Base-by-base conservation (phyloP, 257 asterid genomes). In the Plantago major region DNA sequence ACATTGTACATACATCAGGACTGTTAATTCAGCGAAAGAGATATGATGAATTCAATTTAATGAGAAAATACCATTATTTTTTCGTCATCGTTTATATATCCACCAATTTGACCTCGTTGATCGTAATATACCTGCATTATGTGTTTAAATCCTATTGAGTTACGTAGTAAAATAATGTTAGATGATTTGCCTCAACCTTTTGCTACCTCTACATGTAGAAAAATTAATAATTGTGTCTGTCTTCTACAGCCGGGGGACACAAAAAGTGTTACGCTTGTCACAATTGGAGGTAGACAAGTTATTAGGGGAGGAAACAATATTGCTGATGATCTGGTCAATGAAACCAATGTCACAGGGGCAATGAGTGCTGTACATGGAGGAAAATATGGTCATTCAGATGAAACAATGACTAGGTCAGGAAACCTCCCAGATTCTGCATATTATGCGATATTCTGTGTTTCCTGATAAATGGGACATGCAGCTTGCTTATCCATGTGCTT, bases 231-330 rank as follows among this genome's bases (percentile, higher is more conserved):
- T 11, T 66, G n/a, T 47, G 9, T 55, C 53, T 55, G 58, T 53
- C 55, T 78, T 68, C 55, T 61, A 59, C 71, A 92, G 99, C 99
- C 99, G 74, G 99, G 99, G 82, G 99, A 92, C 63, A 74, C 89
- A n/a, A 92, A 85, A 80, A 81, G 84, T 63, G 97, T 92, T 71
- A 75, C 81, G 68, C 97, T 92, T 71, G 87, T 92, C 67, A 75
- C 78, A 68, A 89, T 89, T 59, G 83, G 86, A 56, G 99, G 99
- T 62, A 65, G 67, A 42, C 88, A 75, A 76, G 71, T 89, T 65
- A 92, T 92, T 49, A 78, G 84, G 71, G 97, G 99, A 55, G 99
- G 99, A 63, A 87, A 89, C 75, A 79, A 84, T 44, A 73, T 86
- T 67, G 95, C 72, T 74, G 95, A 86, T 84, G 84, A 87, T 56